Evolutionary conservation across 495 filamentous ascomycete genomes (phyloP).

Genomic region (Neurospora tetrasperma): DNA sequence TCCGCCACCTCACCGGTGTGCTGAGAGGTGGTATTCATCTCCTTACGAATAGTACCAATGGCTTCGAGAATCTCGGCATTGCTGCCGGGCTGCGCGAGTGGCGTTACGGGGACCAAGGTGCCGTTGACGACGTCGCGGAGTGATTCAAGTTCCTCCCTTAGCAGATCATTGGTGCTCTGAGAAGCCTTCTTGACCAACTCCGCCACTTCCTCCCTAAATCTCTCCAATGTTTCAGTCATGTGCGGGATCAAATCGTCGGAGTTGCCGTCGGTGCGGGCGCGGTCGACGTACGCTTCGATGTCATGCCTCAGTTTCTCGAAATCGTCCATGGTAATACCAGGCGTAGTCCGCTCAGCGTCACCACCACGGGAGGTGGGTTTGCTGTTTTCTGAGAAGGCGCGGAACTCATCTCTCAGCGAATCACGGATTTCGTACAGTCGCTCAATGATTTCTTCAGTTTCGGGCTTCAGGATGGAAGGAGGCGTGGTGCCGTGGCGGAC

Average conservation of each 20-base stretch:
- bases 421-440: conserved; percentile 66
- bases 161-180: conserved; percentile 46
- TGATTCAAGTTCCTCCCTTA: conserved; percentile 70
- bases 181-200: conserved; percentile 33
- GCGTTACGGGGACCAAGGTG: conserved; percentile 50
- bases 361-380: conserved; percentile 63
- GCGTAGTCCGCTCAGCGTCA: conserved; percentile 60
- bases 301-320: conserved; percentile 69
- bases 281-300: conserved; percentile 70
- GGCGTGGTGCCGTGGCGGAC: conserved; percentile 10
- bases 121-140: conserved; percentile 64
- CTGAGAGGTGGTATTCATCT: conserved; percentile 31
- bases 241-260: conserved; percentile 73
- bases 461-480: background rate
- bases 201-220: conserved; percentile 63
- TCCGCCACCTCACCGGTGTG: conserved; percentile 47
- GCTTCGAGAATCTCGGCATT: conserved; percentile 53
- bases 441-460: conserved; percentile 14
- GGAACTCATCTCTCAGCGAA: conserved; percentile 58
- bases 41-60: conserved; percentile 55
- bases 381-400: conserved; percentile 48
- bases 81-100: conserved; percentile 27
- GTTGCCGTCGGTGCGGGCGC: conserved; percentile 43
- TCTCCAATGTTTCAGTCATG: conserved; percentile 60
- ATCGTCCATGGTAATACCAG: conserved; percentile 78